Conservation (phyloP, 306 rosid species). For the Dicorynia guianensis region DNA sequence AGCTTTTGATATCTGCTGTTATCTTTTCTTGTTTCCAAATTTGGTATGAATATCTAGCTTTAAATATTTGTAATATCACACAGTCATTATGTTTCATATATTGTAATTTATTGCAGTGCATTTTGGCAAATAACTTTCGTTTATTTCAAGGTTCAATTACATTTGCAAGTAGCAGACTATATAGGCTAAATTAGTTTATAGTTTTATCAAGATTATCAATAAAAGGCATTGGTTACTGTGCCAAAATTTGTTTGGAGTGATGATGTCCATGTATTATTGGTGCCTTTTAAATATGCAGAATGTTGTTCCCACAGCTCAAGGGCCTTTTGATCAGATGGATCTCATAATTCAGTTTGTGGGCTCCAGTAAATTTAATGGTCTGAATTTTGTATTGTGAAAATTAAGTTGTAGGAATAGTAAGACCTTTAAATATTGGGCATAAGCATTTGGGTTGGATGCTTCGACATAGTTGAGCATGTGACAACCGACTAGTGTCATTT, state of each 20-base stretch:
- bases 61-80: background rate
- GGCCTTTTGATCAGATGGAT: too few species aligned
- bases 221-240: conserved; percentile 1
- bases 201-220: background rate
- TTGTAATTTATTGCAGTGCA: background rate
- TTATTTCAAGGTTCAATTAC: background rate
- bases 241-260: background rate
- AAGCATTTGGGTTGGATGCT: background rate
- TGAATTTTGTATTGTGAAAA: too few species aligned
- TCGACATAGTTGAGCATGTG: background rate
- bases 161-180: background rate
- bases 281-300: too few species aligned
- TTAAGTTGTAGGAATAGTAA: too few species aligned
- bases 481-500: background rate
- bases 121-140: background rate
- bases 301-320: too few species aligned
- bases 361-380: too few species aligned
- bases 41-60: background rate
- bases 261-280: background rate
- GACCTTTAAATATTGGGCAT: background rate
- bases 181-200: conserved; percentile 1
- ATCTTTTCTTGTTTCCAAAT: conserved; percentile 4
- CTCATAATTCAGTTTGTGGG: too few species aligned
- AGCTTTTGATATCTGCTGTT: background rate
- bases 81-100: background rate